Percentiles rank a stretch among this genome's conserved stretches.
phyloP scores from a whole-genome alignment of 371 early-diverging fungal species.

The Dentiscutata heterogama region DNA sequence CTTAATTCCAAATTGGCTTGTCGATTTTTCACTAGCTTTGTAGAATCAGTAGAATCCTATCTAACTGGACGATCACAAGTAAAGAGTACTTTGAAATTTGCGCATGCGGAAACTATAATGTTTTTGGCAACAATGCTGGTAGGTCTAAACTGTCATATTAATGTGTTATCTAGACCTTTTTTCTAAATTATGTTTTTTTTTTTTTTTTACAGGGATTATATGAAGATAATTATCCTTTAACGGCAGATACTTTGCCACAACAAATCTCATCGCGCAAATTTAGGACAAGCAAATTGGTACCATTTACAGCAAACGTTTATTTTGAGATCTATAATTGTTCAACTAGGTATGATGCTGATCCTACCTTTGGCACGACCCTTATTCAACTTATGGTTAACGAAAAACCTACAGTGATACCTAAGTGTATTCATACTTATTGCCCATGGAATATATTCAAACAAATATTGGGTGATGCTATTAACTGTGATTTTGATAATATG shows the following conservation, averaged over 20 bases:
- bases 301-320: conserved; percentile 44
- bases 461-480: not conserved
- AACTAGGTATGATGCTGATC: not conserved
- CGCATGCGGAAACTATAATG: conserved; percentile 58
- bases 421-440: conserved; percentile 13
- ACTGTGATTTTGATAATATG: conserved; percentile 33
- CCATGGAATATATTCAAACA: conserved; percentile 30
- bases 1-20: conserved; percentile 55
- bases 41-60: conserved; percentile 47
- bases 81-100: conserved; percentile 52
- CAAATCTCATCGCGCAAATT: conserved; percentile 17
- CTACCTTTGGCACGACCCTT: not conserved
- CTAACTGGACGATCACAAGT: not conserved
- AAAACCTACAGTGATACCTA: not conserved
- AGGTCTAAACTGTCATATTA: not conserved
- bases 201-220: conserved; percentile 39
- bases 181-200: too few species aligned
- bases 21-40: conserved; percentile 48
- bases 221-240: conserved; percentile 37
- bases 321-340: conserved; percentile 45
- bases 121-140: conserved; percentile 53
- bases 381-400: conserved; percentile 31
- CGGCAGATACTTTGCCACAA: not conserved
- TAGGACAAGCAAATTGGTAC: conserved; percentile 12
- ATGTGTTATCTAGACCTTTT: not conserved